phyloP scores from a whole-genome alignment of 2,329 filamentous ascomycete genomes.

The Shiraia bambusicola region DNA sequence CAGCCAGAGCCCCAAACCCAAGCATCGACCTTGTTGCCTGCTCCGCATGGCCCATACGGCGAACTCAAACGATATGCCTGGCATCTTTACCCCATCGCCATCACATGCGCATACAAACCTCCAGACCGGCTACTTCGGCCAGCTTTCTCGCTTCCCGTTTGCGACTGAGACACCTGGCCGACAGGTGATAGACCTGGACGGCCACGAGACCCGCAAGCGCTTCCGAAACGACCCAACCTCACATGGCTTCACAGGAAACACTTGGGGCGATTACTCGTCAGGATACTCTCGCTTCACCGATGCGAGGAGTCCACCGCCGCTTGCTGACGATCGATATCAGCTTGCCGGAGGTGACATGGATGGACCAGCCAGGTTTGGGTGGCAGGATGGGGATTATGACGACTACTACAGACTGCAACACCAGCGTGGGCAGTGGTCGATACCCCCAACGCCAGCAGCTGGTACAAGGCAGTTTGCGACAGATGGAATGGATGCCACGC shows the following conservation, averaged over 20 bases:
- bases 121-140: constrained; percentile 20
- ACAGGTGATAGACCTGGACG: constrained; percentile 33
- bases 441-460: constrained; percentile 29
- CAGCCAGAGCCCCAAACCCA: constrained; percentile 17
- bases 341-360: constrained; percentile 54
- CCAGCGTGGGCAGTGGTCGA: constrained; percentile 41
- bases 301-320: constrained; percentile 44
- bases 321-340: constrained; percentile 55
- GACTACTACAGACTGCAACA: constrained; percentile 43
- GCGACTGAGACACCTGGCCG: constrained; percentile 27
- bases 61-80: constrained; percentile 32
- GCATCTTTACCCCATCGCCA: constrained; percentile 24
- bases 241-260: constrained; percentile 13
- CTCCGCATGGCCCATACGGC: constrained; percentile 25
- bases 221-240: constrained; percentile 20
- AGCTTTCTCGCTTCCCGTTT: constrained; percentile 26
- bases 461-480: constrained; percentile 14
- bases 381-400: constrained; percentile 46
- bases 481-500: constrained; percentile 16
- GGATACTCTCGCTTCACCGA: constrained; percentile 24
- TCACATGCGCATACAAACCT: constrained; percentile 17
- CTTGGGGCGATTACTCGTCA: constrained; percentile 24
- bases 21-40: constrained; percentile 16
- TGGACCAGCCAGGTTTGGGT: constrained; percentile 44
- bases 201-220: constrained; percentile 38